phyloP scores from a whole-genome alignment of 2,329 filamentous ascomycete species.

The Pseudogymnoascus sp. region DNA sequence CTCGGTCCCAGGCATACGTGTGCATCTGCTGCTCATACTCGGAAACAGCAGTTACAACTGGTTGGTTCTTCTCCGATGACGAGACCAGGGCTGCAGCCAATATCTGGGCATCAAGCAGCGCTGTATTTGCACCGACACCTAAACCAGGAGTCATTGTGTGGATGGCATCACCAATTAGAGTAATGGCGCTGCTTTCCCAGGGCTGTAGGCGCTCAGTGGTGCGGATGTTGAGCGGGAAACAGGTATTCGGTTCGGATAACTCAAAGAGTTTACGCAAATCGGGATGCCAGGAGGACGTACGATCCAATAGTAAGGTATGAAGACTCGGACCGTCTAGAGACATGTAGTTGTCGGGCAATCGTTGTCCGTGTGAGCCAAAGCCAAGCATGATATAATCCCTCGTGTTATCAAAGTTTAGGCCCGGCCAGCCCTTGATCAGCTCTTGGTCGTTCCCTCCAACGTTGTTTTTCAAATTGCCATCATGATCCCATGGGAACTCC shows the following conservation, averaged over 20 bases:
- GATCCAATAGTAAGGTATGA: not conserved
- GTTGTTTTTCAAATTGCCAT: constrained; percentile 9
- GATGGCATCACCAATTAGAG: constrained; percentile 17
- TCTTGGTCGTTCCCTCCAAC: constrained; percentile 9
- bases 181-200: constrained; percentile 1
- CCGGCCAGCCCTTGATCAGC: constrained; percentile 8
- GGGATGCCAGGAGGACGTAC: constrained; percentile 11
- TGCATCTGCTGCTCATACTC: not conserved
- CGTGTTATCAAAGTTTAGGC: not conserved
- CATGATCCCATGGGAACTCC: not conserved
- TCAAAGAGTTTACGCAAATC: constrained; percentile 13
- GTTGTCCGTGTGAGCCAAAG: not conserved
- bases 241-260: constrained; percentile 11
- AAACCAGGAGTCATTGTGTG: constrained; percentile 19
- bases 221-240: constrained; percentile 13
- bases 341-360: not conserved
- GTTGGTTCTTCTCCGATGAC: not conserved
- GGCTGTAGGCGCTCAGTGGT: constrained; percentile 15
- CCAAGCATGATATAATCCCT: not conserved
- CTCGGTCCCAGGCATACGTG: not conserved
- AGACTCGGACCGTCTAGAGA: not conserved
- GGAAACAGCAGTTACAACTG: not conserved
- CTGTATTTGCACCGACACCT: constrained; percentile 20
- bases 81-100: not conserved
- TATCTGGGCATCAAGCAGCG: constrained; percentile 17